A percentile compares a stretch with the other conserved stretches of the same genome.
Evolutionary conservation across 1,139 yeast species (phyloP).

Genomic region (Blastobotrys serpentis): DNA sequence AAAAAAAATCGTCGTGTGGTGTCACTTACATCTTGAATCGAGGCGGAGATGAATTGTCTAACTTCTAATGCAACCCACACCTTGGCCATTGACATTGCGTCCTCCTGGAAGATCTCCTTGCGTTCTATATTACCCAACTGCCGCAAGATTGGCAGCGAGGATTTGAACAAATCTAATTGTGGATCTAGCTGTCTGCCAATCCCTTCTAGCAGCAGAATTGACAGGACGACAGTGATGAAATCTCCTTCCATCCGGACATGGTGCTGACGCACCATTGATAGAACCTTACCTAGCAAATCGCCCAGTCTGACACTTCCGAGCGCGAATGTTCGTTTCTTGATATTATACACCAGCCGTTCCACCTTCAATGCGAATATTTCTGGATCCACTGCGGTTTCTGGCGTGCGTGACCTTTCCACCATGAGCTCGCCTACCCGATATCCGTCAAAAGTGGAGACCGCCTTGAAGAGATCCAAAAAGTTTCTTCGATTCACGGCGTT

Average conservation of each 20-base stretch:
- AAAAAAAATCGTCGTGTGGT: not conserved
- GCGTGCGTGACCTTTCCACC: conserved; percentile 93
- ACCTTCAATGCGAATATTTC: conserved; percentile 87
- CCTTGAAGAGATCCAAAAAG: conserved; percentile 84
- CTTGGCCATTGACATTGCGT: conserved; percentile 73
- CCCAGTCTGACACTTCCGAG: conserved; percentile 91
- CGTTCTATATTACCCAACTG: conserved; percentile 69
- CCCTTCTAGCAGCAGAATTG: conserved; percentile 86
- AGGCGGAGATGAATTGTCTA: conserved; percentile 79
- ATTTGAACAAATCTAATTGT: conserved; percentile 86
- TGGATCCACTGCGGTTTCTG: conserved; percentile 81
- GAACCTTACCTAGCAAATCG: conserved; percentile 80
- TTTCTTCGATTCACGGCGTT: conserved; percentile 74
- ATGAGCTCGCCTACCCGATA: conserved; percentile 90
- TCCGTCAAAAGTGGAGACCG: conserved; percentile 90
- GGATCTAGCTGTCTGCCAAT: conserved; percentile 95
- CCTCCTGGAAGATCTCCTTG: conserved; percentile 51
- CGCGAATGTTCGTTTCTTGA: conserved; percentile 86
- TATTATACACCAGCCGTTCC: conserved; percentile 73
- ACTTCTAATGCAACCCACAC: conserved; percentile 92
- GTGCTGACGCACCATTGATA: conserved; percentile 86
- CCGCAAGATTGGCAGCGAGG: conserved; percentile 86
- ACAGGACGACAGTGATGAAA: conserved; percentile 88
- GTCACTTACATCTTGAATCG: conserved; percentile 60
- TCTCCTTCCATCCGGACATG: conserved; percentile 99